These are phyloP conservation scores for Ceratocystis diversiconidia DNA, from an alignment of 2,329 filamentous ascomycete genomes.

Conservation along the genomic window DNA sequence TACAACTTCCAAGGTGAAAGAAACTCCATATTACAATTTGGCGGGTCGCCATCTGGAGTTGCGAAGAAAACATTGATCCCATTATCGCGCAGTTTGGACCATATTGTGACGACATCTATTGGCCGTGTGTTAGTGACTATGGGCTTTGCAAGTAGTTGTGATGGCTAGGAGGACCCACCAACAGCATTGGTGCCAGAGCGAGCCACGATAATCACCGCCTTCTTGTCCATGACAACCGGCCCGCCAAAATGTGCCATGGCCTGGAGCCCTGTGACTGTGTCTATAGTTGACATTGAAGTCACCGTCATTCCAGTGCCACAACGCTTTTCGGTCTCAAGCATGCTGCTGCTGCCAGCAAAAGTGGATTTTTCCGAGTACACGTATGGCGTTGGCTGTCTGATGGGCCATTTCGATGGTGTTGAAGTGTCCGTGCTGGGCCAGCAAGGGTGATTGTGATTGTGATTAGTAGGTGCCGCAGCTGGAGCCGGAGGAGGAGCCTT, in stretches of 20 bases:
- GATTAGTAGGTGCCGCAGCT: background rate
- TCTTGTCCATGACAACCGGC: slow-evolving; percentile 1
- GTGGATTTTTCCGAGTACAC: background rate
- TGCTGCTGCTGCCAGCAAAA: background rate
- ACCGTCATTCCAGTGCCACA: background rate
- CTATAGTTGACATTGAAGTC: background rate
- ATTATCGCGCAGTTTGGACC: slow-evolving; percentile 11
- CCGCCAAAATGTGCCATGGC: slow-evolving; percentile 2
- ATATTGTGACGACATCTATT: slow-evolving; percentile 13
- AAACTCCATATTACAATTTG: slow-evolving; percentile 11
- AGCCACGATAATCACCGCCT: slow-evolving; percentile 12
- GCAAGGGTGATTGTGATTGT: background rate
- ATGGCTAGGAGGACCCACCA: slow-evolving; percentile 1
- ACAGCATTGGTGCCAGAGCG: slow-evolving; percentile 13
- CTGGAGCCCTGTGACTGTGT: background rate
- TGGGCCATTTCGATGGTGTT: background rate
- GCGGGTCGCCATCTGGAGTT: slow-evolving; percentile 9
- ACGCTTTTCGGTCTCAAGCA: background rate
- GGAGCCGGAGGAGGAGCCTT: background rate
- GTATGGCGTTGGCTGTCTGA: background rate
- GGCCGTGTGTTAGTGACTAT: background rate
- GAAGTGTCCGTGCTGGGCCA: background rate
- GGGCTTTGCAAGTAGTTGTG: background rate
- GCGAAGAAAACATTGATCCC: slow-evolving; percentile 15
- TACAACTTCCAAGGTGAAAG: slow-evolving; percentile 13